Conservation (phyloP, 2,329 filamentous ascomycete species). For the Pseudomassariella vexata region DNA sequence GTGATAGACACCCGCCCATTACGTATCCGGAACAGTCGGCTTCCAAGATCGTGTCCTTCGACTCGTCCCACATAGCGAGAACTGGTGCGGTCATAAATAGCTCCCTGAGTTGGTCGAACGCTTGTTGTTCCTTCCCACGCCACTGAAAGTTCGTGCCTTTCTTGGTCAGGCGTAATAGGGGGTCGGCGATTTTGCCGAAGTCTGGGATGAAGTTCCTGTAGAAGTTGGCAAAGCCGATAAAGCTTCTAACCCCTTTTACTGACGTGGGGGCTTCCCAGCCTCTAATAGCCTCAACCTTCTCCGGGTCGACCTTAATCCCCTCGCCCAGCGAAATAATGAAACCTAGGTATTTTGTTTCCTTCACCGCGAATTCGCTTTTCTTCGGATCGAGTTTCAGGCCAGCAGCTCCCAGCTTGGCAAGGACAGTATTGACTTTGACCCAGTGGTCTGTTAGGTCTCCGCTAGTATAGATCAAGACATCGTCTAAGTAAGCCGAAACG, state of each 20-base stretch:
- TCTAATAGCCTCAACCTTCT: conserved; percentile 17
- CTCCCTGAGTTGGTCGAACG: conserved; percentile 3
- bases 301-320: conserved; percentile 19
- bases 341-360: conserved; percentile 22
- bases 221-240: conserved; percentile 27
- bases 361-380: conserved; percentile 25
- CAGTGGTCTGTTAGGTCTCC: conserved; percentile 16
- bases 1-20: conserved; percentile 4
- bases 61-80: not conserved
- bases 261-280: conserved; percentile 15
- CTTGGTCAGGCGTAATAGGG: conserved; percentile 11
- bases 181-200: conserved; percentile 11
- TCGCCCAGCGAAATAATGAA: conserved; percentile 19
- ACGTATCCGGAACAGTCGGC: conserved; percentile 14
- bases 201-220: conserved; percentile 22
- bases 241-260: conserved; percentile 15
- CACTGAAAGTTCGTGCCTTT: conserved; percentile 1
- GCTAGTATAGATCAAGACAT: conserved; percentile 20
- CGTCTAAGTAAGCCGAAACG: conserved; percentile 11
- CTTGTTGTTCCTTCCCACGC: not conserved
- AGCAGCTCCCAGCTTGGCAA: not conserved
- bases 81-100: not conserved
- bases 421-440: conserved; percentile 16
- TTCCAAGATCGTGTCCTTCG: conserved; percentile 14
- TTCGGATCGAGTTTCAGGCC: conserved; percentile 11